A percentile compares a stretch with the other conserved stretches of the same genome.
These are phyloP conservation scores for Terfezia claveryi DNA, from an alignment of 495 filamentous ascomycete species.

Conservation along the genomic window DNA sequence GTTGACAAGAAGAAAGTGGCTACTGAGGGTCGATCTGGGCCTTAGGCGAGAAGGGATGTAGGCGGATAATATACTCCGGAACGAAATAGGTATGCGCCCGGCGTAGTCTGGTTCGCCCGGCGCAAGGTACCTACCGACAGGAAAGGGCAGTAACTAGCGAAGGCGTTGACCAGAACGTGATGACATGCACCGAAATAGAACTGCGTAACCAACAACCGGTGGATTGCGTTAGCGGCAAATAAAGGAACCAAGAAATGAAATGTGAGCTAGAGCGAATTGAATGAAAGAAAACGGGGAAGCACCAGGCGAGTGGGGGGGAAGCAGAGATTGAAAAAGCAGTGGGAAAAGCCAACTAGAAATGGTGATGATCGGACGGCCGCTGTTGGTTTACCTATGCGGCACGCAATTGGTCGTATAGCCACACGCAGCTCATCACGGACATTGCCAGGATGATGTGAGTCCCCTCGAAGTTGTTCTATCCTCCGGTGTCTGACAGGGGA, in stretches of 20 bases:
- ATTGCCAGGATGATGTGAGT: no score
- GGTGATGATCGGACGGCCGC: not conserved
- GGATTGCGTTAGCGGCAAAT: conserved; percentile 9
- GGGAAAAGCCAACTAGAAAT: not conserved
- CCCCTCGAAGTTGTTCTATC: no score
- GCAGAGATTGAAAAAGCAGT: conserved; percentile 14
- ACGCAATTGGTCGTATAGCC: no score
- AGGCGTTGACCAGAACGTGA: conserved; percentile 7
- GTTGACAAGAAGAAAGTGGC: no score
- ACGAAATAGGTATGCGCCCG: not conserved
- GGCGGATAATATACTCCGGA: not conserved
- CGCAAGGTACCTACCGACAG: not conserved
- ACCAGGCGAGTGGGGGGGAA: conserved; percentile 11
- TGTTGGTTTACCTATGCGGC: no score
- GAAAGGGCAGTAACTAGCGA: not conserved
- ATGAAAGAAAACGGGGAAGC: conserved; percentile 5
- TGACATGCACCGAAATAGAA: conserved; percentile 2
- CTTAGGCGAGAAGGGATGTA: not conserved
- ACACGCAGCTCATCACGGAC: no score
- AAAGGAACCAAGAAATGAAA: conserved; percentile 12
- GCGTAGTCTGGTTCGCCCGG: no score
- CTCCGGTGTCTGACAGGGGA: no score
- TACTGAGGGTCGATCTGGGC: no score
- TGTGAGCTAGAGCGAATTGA: conserved; percentile 8
- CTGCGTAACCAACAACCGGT: conserved; percentile 5